A percentile compares a stretch with the other conserved stretches of the same genome.
Conservation (phyloP, 345 rosid species). For the Durio zibethinus region DNA sequence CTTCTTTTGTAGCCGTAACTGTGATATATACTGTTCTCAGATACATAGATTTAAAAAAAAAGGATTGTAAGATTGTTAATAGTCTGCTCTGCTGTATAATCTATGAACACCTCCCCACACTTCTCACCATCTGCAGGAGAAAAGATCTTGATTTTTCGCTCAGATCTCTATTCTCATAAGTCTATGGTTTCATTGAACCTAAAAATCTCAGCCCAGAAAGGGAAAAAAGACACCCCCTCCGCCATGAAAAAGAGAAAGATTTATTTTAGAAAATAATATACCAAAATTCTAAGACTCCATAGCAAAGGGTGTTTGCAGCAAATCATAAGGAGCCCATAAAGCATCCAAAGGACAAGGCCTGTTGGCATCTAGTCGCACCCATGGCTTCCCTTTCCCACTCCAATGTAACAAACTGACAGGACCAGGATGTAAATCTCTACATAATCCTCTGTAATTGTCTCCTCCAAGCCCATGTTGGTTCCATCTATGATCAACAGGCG, state of each 20-base stretch:
- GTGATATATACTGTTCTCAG: slow-evolving; percentile 8
- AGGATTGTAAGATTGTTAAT: neutral
- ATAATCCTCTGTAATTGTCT: slow-evolving; percentile 50
- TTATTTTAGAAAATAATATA: neutral
- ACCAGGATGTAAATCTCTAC: slow-evolving; percentile 60
- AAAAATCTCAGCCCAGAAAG: neutral
- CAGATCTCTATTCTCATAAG: neutral
- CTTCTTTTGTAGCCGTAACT: neutral
- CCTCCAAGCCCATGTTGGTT: slow-evolving; percentile 91
- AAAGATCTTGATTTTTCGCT: slow-evolving; percentile 7
- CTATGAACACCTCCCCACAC: slow-evolving; percentile 8
- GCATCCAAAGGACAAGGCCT: slow-evolving; percentile 59
- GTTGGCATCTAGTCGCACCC: slow-evolving; percentile 52
- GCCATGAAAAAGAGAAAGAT: neutral
- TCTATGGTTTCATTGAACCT: slow-evolving; percentile 6
- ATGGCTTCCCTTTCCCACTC: slow-evolving; percentile 79
- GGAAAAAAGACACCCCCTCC: too few relatives aligned
- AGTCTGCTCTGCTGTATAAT: slow-evolving; percentile 11
- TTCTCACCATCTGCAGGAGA: slow-evolving; percentile 7
- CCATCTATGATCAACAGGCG: slow-evolving; percentile 77
- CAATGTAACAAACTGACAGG: slow-evolving; percentile 66
- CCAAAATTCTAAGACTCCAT: slow-evolving; percentile 27
- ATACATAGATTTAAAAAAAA: neutral
- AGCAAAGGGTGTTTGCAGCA: slow-evolving; percentile 35
- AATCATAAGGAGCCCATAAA: slow-evolving; percentile 55